A percentile compares a stretch with the other conserved stretches of the same genome.
Evolutionary conservation across 2,329 filamentous ascomycete genomes (phyloP).

Genomic region (Colletotrichum chlorophyti): DNA sequence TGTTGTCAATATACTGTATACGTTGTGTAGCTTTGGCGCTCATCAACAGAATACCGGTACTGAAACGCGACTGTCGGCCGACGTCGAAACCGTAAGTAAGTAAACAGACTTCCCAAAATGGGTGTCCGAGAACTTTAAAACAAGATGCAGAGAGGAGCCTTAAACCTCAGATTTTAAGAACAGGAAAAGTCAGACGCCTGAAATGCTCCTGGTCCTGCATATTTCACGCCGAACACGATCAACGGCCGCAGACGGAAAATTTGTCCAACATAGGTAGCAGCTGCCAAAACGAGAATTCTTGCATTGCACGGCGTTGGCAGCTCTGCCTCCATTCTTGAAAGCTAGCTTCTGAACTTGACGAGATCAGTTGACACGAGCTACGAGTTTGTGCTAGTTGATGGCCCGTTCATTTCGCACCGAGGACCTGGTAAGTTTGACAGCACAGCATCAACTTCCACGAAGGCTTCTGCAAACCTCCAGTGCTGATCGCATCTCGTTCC

Average conservation of each 20-base stretch:
- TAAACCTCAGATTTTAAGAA: neutral
- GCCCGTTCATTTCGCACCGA: constrained; percentile 3
- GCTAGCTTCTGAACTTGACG: constrained; percentile 11
- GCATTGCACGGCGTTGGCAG: constrained; percentile 19
- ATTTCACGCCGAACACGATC: too few species aligned
- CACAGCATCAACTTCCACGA: neutral
- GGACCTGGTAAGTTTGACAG: constrained; percentile 14
- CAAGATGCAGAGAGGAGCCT: neutral
- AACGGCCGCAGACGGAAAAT: too few species aligned
- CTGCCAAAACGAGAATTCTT: constrained; percentile 18
- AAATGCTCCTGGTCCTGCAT: neutral
- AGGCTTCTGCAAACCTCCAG: neutral
- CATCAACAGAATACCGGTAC: too few species aligned
- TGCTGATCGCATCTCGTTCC: neutral
- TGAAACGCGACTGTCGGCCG: neutral
- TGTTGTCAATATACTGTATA: too few species aligned
- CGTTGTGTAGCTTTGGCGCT: too few species aligned
- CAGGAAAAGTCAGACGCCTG: neutral
- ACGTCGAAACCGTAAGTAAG: neutral
- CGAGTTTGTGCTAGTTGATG: constrained; percentile 26
- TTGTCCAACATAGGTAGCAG: neutral
- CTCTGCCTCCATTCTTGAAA: constrained; percentile 18
- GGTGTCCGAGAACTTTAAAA: neutral
- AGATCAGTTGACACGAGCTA: constrained; percentile 19
- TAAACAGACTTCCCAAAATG: constrained; percentile 3